phyloP scores from a whole-genome alignment of 2,329 filamentous ascomycete species.

The Chaetomium sp. region DNA sequence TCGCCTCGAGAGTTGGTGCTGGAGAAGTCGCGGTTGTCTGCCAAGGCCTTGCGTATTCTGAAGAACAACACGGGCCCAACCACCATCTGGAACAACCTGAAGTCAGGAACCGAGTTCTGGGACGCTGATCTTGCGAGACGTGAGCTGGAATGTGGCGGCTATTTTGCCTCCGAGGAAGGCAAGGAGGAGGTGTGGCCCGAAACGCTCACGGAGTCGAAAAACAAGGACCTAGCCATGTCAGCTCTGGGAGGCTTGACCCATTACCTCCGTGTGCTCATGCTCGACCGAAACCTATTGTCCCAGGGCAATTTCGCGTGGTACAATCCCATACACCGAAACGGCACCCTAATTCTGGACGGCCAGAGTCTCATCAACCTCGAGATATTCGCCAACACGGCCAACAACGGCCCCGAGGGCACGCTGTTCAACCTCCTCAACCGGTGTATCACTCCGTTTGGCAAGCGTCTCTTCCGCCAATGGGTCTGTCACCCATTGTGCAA shows the following conservation, averaged over 20 bases:
- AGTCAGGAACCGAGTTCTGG: slow-evolving; percentile 88
- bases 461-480: slow-evolving; percentile 94
- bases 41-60: slow-evolving; percentile 86
- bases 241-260: slow-evolving; percentile 86
- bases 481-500: slow-evolving; percentile 93
- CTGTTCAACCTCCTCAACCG: slow-evolving; percentile 89
- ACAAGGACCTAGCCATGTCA: slow-evolving; percentile 85
- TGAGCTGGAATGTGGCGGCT: slow-evolving; percentile 77
- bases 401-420: slow-evolving; percentile 82
- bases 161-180: slow-evolving; percentile 66
- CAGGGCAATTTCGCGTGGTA: slow-evolving; percentile 92
- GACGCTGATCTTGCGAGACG: slow-evolving; percentile 77
- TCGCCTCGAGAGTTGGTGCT: slow-evolving; percentile 84
- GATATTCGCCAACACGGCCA: slow-evolving; percentile 89
- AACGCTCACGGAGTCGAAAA: slow-evolving; percentile 68
- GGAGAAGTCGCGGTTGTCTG: slow-evolving; percentile 83
- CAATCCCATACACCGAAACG: slow-evolving; percentile 86
- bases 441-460: slow-evolving; percentile 95
- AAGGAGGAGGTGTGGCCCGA: slow-evolving; percentile 73
- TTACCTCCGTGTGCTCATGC: slow-evolving; percentile 83
- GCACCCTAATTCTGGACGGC: slow-evolving; percentile 88
- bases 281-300: slow-evolving; percentile 83
- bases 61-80: slow-evolving; percentile 94
- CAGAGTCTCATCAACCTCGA: slow-evolving; percentile 98
- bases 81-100: slow-evolving; percentile 93